These are phyloP conservation scores for Penicillium decumbens DNA, from an alignment of 2,329 filamentous ascomycete species.

Conservation along the genomic window DNA sequence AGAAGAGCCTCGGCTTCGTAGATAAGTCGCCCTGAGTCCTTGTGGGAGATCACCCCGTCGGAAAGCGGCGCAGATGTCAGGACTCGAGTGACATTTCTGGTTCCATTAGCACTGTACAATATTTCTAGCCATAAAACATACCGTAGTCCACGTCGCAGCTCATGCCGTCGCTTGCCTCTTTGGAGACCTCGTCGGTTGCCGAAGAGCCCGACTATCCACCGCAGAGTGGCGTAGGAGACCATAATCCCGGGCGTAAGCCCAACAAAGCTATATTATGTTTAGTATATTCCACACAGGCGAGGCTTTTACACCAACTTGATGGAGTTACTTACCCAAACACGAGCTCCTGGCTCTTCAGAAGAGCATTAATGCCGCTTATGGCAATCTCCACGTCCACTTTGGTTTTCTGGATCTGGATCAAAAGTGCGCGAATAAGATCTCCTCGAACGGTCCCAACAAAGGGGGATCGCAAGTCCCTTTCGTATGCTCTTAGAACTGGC, in stretches of 20 bases:
- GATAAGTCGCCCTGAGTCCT: constrained; percentile 83
- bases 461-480: constrained; percentile 77
- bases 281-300: constrained; percentile 4
- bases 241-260: constrained; percentile 90
- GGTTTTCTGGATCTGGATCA: constrained; percentile 97
- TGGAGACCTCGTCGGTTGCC: constrained; percentile 66
- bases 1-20: constrained; percentile 85
- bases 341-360: constrained; percentile 92
- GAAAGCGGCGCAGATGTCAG: constrained; percentile 64
- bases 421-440: constrained; percentile 79
- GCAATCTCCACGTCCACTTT: constrained; percentile 97
- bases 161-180: constrained; percentile 61
- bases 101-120: constrained; percentile 1
- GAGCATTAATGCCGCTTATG: constrained; percentile 88
- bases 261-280: constrained; percentile 60
- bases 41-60: constrained; percentile 76
- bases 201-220: constrained; percentile 67
- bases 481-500: constrained; percentile 83
- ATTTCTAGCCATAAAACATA: constrained; percentile 21
- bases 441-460: constrained; percentile 78
- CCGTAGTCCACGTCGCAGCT: constrained; percentile 72
- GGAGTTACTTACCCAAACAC: constrained; percentile 65
- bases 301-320: neutral
- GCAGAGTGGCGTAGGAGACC: constrained; percentile 68
- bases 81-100: constrained; percentile 75